These are phyloP conservation scores for Exophiala phaeomuriformis DNA, from an alignment of 2,329 filamentous ascomycete genomes.

Conservation along the genomic window DNA sequence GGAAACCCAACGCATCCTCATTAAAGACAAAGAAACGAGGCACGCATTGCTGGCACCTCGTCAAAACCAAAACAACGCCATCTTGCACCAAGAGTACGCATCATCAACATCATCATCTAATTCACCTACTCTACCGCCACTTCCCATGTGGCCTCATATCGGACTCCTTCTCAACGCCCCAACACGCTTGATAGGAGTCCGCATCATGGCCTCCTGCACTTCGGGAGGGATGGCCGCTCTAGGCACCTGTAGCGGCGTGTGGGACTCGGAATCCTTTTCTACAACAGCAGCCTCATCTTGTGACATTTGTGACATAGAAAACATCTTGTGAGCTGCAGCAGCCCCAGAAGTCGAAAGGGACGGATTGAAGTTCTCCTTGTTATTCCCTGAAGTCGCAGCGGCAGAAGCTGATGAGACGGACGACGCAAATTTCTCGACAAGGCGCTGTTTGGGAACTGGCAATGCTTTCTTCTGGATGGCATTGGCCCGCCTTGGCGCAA, in stretches of 20 bases:
- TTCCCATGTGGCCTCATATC: conserved; percentile 7
- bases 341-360: conserved; percentile 7
- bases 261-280: background rate
- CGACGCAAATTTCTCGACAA: conserved; percentile 10
- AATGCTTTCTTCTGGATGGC: conserved; percentile 23
- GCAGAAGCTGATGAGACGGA: background rate
- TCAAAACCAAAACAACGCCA: too few species aligned
- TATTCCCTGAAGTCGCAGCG: background rate
- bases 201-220: conserved; percentile 26
- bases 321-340: background rate
- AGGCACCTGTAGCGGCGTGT: background rate
- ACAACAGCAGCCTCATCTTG: background rate
- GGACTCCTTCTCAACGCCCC: conserved; percentile 27
- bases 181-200: conserved; percentile 25
- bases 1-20: too few species aligned
- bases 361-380: conserved; percentile 24
- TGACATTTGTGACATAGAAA: background rate
- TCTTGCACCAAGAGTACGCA: too few species aligned
- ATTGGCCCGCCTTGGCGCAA: conserved; percentile 22
- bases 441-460: conserved; percentile 22
- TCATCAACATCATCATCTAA: background rate
- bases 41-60: too few species aligned
- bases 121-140: background rate
- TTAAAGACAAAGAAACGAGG: too few species aligned
- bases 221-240: conserved; percentile 25